phyloP scores from a whole-genome alignment of 805 yeast species.

The Starmerella riodocensis region DNA sequence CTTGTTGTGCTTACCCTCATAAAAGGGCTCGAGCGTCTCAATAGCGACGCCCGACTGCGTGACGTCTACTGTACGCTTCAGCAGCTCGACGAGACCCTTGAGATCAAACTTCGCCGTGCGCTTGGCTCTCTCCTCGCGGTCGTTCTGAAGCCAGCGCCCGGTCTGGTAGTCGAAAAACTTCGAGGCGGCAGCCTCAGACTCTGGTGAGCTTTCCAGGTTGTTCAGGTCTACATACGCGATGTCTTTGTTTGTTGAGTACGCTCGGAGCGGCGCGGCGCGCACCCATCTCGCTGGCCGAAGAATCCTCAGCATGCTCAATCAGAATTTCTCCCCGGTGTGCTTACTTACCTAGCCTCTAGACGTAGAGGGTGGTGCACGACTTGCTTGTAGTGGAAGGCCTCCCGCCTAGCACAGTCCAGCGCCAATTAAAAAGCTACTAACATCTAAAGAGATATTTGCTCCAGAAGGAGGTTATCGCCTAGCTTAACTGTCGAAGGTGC shows the following conservation, averaged over 20 bases:
- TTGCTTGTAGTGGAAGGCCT: too few species aligned
- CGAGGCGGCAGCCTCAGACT: slow-evolving; percentile 14
- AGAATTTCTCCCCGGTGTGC: too few species aligned
- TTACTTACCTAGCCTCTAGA: too few species aligned
- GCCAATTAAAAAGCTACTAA: too few species aligned
- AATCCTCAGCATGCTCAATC: slow-evolving; percentile 1
- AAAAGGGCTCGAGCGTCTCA: slow-evolving; percentile 66
- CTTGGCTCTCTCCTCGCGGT: slow-evolving; percentile 54
- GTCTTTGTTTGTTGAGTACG: slow-evolving; percentile 19
- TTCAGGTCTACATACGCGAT: slow-evolving; percentile 18
- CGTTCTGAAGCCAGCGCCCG: slow-evolving; percentile 90
- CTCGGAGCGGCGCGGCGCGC: not conserved
- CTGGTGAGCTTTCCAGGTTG: slow-evolving; percentile 13
- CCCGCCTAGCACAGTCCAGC: too few species aligned
- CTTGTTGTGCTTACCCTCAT: slow-evolving; percentile 91
- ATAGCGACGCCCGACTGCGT: slow-evolving; percentile 32
- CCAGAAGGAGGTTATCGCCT: too few species aligned
- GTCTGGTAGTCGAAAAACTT: slow-evolving; percentile 76
- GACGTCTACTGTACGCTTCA: slow-evolving; percentile 23
- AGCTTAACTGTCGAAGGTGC: too few species aligned
- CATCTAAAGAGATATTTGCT: too few species aligned
- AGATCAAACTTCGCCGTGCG: slow-evolving; percentile 74
- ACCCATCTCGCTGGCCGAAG: not conserved
- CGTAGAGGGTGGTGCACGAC: too few species aligned
- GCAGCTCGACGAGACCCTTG: slow-evolving; percentile 46